Percentiles rank a stretch among this genome's conserved stretches.
Conservation (phyloP, 2,329 filamentous ascomycete species). For the Cylindrodendrum hubeiense region DNA sequence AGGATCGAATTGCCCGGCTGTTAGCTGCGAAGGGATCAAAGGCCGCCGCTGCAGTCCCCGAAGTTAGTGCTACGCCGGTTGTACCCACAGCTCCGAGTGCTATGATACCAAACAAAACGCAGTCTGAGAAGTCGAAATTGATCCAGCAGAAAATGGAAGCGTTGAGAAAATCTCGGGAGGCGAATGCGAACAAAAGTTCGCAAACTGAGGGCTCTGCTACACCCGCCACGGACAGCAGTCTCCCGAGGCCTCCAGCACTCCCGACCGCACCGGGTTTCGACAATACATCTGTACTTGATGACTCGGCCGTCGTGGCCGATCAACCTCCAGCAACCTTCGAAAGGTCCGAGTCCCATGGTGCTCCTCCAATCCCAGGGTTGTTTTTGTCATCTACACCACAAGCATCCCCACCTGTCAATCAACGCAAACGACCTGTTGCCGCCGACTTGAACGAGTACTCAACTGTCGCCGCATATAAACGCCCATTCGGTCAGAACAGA, state of each 20-base stretch:
- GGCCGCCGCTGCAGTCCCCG: conserved; percentile 26
- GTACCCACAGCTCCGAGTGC: conserved; percentile 53
- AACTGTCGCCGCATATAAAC: conserved; percentile 60
- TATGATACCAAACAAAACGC: conserved; percentile 37
- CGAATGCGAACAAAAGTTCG: conserved; percentile 48
- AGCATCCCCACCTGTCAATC: conserved; percentile 33
- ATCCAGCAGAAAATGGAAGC: conserved; percentile 84
- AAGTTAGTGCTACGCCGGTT: background rate
- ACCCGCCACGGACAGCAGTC: conserved; percentile 13
- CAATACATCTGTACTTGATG: conserved; percentile 16
- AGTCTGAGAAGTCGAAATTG: conserved; percentile 78
- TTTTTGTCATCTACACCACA: conserved; percentile 49
- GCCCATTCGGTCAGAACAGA: conserved; percentile 71
- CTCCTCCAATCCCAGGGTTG: conserved; percentile 52
- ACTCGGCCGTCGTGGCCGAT: conserved; percentile 7
- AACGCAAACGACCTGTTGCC: conserved; percentile 65
- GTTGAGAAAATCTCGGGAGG: conserved; percentile 70
- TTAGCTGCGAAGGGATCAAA: conserved; percentile 80
- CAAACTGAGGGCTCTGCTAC: conserved; percentile 17
- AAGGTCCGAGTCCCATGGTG: conserved; percentile 25
- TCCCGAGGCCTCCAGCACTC: background rate
- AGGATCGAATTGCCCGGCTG: conserved; percentile 81
- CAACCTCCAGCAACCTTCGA: conserved; percentile 18
- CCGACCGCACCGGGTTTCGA: background rate
- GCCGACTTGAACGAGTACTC: conserved; percentile 76